A percentile compares a stretch with the other conserved stretches of the same genome.
Evolutionary conservation across 106 monocot species (phyloP).

Genomic region (Dioscorea dumetorum): DNA sequence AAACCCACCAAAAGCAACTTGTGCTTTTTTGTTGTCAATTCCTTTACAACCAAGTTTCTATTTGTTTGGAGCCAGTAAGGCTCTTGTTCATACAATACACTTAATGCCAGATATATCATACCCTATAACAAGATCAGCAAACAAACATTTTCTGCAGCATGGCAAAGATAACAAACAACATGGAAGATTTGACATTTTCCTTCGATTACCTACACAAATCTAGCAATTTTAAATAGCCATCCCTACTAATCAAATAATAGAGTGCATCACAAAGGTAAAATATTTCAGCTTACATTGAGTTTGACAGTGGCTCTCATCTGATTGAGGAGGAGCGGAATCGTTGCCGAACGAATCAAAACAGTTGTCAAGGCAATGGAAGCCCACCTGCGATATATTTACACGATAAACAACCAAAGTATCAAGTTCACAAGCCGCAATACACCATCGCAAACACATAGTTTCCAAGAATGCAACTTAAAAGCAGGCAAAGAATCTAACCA

Average conservation of each 20-base stretch:
- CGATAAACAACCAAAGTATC: not conserved
- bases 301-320: constrained; percentile 71
- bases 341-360: constrained; percentile 59
- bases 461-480: not conserved
- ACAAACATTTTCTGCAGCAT: too few relatives aligned
- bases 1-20: too few relatives aligned
- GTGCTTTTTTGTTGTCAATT: not conserved
- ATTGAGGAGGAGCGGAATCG: constrained; percentile 58
- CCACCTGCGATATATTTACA: constrained; percentile 52
- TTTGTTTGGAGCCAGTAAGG: too few relatives aligned
- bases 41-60: too few relatives aligned
- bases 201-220: not conserved
- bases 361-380: constrained; percentile 72
- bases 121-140: too few relatives aligned
- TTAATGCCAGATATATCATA: too few relatives aligned
- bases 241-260: not conserved
- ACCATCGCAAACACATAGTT: not conserved
- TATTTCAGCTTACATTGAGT: constrained; percentile 40
- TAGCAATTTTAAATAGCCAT: not conserved
- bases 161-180: too few relatives aligned
- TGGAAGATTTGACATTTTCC: too few relatives aligned
- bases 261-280: not conserved
- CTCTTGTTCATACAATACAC: too few relatives aligned
- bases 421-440: too few relatives aligned
- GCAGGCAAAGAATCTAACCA: constrained; percentile 35